Conservation (phyloP, 495 filamentous ascomycete species). For the Neurospora sp. region DNA sequence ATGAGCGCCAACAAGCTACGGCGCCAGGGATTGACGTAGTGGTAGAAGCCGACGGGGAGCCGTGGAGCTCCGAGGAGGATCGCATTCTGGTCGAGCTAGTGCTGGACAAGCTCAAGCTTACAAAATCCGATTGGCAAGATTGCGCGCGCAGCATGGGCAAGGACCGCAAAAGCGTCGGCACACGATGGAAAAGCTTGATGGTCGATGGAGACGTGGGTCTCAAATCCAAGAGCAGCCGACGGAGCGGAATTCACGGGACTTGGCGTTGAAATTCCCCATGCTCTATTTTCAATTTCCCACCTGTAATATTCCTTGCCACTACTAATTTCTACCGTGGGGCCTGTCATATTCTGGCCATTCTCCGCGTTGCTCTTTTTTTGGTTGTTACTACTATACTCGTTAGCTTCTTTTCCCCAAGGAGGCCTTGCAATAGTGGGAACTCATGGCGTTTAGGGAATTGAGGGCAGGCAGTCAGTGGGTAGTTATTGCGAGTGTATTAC, state of each 20-base stretch:
- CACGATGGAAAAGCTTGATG: constrained; percentile 59
- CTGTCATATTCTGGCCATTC: background rate
- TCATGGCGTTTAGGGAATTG: background rate
- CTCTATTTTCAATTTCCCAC: background rate
- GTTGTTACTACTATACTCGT: background rate
- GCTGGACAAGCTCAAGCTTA: constrained; percentile 63
- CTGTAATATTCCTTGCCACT: background rate
- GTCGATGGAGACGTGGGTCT: constrained; percentile 52
- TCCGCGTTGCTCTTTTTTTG: background rate
- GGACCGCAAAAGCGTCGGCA: constrained; percentile 55
- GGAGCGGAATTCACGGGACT: constrained; percentile 40
- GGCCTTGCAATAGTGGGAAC: background rate
- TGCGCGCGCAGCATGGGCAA: constrained; percentile 61
- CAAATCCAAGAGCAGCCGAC: constrained; percentile 27
- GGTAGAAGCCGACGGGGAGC: constrained; percentile 32
- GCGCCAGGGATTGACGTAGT: constrained; percentile 28
- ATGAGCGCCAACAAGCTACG: constrained; percentile 18
- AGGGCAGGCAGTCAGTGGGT: background rate
- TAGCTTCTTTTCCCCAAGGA: background rate
- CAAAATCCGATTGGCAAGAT: constrained; percentile 68
- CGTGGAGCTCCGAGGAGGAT: constrained; percentile 62
- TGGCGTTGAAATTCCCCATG: constrained; percentile 19
- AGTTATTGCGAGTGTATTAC: background rate
- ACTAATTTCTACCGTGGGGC: background rate
- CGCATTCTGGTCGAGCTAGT: constrained; percentile 62